Base-by-base conservation (phyloP, 2,329 filamentous ascomycete species). In the Cladophialophora exuberans region DNA sequence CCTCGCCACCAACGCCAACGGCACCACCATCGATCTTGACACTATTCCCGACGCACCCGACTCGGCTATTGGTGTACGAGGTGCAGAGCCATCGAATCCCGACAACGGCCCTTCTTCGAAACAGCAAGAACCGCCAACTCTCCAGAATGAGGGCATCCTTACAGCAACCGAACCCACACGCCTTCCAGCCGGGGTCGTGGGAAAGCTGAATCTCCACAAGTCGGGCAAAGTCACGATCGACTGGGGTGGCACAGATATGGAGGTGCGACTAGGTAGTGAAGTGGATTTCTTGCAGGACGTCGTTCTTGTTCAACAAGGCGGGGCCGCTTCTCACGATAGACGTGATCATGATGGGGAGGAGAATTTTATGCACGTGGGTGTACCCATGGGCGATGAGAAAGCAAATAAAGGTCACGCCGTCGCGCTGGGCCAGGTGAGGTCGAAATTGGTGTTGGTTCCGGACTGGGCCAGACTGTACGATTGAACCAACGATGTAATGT, bases 381-480 rank as follows among this genome's bases (percentile, higher is more conserved):
- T n/a, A n/a, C n/a, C n/a, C n/a, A 63, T 66, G 11, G 64, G 63
- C 20, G 61, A 67, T 11, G 66, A 69, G 17, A 68, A 68, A 15
- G 70, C 74, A 38, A 67, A 63, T 43, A 41, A 25, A 46, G 66
- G 69, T 15, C 67, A 69, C 52, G 76, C 79, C 31, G 79, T 78
- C 69, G 78, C 78, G 2, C 80, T 86, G 73, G 84, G 83, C 6
- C 78, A 83, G 63, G 74, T 86, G n/a, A 82, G 79, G 67, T 82
- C 81, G 50, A 86, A 85, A 69, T 85, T 86, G 65, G 81, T 86
- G 2, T 79, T 85, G 28, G 80, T 76, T 46, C 84, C 84, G 11
- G 77, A 86, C 65, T 85, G 82, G 80, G 73, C 75, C 42, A 73
- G 78, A 63, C 77, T 85, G 57, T 67, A 79, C 52, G 67, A 69